Evolutionary conservation across 2,329 filamentous ascomycete genomes (phyloP), one percentile per base, ranked within the genome.

Genomic region (Didymella pinodella): DNA sequence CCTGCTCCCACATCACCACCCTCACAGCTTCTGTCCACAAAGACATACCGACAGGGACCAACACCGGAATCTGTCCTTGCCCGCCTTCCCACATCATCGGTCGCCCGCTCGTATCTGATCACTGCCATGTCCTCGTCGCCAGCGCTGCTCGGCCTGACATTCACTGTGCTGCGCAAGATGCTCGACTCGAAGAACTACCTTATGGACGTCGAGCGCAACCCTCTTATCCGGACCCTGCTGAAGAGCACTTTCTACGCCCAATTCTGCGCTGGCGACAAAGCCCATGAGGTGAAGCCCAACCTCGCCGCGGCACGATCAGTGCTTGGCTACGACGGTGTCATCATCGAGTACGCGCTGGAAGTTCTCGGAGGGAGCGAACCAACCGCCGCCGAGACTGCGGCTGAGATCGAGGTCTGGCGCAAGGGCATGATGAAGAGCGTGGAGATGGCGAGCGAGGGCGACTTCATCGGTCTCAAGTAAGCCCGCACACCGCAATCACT

Each of bases 221-320:
- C 86, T 0, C 46, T 94, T 1, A 82, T 96, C 16, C 85, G 87
- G 43, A 85, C 82, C 59, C 73, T 93, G 41, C 81, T 97, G 48
- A 92, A 93, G 75, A 86, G 88, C 72, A 96, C 92, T 0, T 93
- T 97, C 69, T 97, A 97, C 75, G 87, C 88, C 25, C 93, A 97
- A 70, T 97, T 96, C 77, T 97, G 93, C 76, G 92, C 91, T 0
- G 93, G 93, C 28, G 90, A 93, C 77, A 90, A 86, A 48, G 82
- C 84, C 0, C 69, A 75, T 1, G 91, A 97, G 76, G 89, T 96
- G 2, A 80, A 82, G 41, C 78, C 75, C 11, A 75, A 69, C 29
- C 93, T 90, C 0, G 85, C 92, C 29, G 73, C 82, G 1, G 80
- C 83, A 2, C 82, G 96, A 10, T 91, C 92, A 75, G 76, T 81